These are phyloP conservation scores for Boletus albobrunnescens DNA, from an alignment of 1,284 basidiomycete species.

Conservation along the genomic window DNA sequence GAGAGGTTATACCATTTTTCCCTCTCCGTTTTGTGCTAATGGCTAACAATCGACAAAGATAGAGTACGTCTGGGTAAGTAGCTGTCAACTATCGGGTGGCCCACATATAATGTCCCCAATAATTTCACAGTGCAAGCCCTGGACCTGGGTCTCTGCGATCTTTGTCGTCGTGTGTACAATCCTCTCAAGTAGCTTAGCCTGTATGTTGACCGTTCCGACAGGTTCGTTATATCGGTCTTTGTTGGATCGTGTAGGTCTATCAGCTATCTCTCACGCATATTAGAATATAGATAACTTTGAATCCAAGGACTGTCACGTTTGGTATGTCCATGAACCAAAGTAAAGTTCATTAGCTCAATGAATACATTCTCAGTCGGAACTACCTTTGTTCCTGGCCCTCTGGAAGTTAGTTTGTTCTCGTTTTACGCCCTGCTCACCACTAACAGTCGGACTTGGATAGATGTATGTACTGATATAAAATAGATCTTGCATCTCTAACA, in stretches of 20 bases:
- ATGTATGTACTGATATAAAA: no score
- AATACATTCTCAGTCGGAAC: not conserved
- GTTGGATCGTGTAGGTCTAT: not conserved
- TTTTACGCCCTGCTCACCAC: no score
- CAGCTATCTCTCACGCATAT: not conserved
- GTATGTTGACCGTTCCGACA: not conserved
- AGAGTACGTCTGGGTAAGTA: slow-evolving; percentile 7
- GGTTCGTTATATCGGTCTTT: not conserved
- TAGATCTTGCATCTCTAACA: no score
- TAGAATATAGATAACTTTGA: not conserved
- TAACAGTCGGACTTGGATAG: no score
- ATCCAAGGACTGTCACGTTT: not conserved
- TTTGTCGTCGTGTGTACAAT: slow-evolving; percentile 1
- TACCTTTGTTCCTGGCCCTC: no score
- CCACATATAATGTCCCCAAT: not conserved
- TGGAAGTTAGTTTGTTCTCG: no score
- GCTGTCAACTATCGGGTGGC: no score
- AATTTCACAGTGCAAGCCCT: not conserved
- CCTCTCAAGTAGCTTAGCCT: not conserved
- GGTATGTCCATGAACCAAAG: not conserved
- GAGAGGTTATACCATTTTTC: not conserved
- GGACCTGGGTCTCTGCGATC: slow-evolving; percentile 5
- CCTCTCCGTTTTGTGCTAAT: no score
- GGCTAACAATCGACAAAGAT: not conserved
- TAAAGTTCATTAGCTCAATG: not conserved